phyloP scores from a whole-genome alignment of 352 stramenopile genomes.

The Globisporangium barbulae region DNA sequence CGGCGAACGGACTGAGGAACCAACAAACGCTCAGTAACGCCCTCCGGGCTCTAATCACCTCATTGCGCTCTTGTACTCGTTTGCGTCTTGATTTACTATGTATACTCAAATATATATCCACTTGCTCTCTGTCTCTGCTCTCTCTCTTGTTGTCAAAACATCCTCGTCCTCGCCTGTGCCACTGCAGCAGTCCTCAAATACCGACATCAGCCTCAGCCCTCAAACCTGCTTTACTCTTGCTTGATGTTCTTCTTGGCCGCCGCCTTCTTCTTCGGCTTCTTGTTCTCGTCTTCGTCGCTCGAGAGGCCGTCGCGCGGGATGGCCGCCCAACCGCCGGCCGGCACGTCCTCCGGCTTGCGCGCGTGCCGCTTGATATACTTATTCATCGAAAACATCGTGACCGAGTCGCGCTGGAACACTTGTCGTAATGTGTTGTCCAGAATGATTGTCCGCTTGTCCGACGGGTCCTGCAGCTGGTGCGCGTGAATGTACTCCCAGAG shows the following conservation, averaged over 20 bases:
- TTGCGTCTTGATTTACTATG: neutral
- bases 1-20: too few species aligned
- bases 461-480: constrained; percentile 93
- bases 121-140: neutral
- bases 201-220: neutral
- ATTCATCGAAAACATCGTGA: constrained; percentile 90
- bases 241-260: constrained; percentile 10
- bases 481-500: constrained; percentile 97
- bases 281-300: constrained; percentile 75
- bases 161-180: neutral
- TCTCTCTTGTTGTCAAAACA: neutral
- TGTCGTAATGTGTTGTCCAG: constrained; percentile 85
- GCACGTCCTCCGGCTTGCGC: constrained; percentile 64
- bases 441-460: constrained; percentile 92
- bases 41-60: neutral
- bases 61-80: neutral
- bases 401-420: constrained; percentile 80
- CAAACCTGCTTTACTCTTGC: constrained; percentile 2
- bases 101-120: constrained; percentile 5
- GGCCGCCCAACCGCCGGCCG: constrained; percentile 61
- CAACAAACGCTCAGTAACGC: neutral
- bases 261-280: constrained; percentile 30
- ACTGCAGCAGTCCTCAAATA: neutral
- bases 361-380: constrained; percentile 88
- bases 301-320: constrained; percentile 74